phyloP scores from a whole-genome alignment of 2,329 filamentous ascomycete species.

The Nemania abortiva region DNA sequence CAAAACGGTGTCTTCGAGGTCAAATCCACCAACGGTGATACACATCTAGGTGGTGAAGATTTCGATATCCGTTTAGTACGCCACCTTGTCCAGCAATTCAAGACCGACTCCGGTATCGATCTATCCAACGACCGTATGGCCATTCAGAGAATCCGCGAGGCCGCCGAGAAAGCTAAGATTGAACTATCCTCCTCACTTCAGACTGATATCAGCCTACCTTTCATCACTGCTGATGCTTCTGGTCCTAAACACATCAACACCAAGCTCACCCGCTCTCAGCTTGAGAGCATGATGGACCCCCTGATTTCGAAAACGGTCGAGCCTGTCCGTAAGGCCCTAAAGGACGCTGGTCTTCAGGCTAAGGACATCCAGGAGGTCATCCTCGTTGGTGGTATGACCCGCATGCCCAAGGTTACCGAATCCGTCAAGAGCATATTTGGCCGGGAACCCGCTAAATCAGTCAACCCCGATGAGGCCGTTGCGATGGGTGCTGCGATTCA shows the following conservation, averaged over 20 bases:
- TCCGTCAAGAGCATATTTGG: slow-evolving; percentile 97
- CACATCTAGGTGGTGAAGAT: slow-evolving; percentile 97
- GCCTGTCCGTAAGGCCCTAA: slow-evolving; percentile 94
- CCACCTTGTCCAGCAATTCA: slow-evolving; percentile 94
- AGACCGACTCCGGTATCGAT: slow-evolving; percentile 94
- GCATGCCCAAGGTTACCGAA: slow-evolving; percentile 98
- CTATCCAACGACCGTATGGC: slow-evolving; percentile 95
- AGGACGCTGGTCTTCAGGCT: slow-evolving; percentile 90
- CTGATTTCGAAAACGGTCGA: slow-evolving; percentile 89
- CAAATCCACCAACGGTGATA: slow-evolving; percentile 99
- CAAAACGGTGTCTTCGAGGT: slow-evolving; percentile 99
- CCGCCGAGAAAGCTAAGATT: slow-evolving; percentile 99
- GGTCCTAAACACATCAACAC: slow-evolving; percentile 98
- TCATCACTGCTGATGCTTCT: slow-evolving; percentile 95
- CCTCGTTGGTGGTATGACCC: slow-evolving; percentile 98
- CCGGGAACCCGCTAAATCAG: slow-evolving; percentile 95
- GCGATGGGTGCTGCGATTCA: slow-evolving; percentile 98
- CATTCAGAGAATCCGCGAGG: slow-evolving; percentile 98
- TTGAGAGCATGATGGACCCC: slow-evolving; percentile 92
- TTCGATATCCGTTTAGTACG: slow-evolving; percentile 96
- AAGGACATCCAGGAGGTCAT: slow-evolving; percentile 98
- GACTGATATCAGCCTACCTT: slow-evolving; percentile 98
- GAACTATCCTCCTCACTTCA: slow-evolving; percentile 94
- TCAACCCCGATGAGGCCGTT: slow-evolving; percentile 98
- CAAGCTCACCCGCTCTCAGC: slow-evolving; percentile 91